Conservation (phyloP, 208 protist species). For the Sergeia podlipaevii region DNA sequence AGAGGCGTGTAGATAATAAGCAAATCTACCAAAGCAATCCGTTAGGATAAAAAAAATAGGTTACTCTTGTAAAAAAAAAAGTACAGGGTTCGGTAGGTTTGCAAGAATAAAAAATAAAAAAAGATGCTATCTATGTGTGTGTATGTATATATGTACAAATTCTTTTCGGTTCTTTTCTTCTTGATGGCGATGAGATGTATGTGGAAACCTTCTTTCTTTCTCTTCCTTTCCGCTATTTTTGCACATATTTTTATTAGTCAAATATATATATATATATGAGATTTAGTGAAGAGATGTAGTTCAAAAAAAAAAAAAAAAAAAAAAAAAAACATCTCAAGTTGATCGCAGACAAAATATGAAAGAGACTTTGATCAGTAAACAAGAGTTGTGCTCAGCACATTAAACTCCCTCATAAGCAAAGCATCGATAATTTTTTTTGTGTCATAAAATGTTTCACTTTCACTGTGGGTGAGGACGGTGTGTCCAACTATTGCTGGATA, state of each 20-base stretch:
- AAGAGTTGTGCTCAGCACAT: not conserved
- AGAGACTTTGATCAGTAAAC: not conserved
- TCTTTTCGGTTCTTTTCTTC: conserved; percentile 2
- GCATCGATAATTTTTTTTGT: too few relatives aligned
- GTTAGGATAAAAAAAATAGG: too few relatives aligned
- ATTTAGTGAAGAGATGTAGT: not conserved
- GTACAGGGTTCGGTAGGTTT: too few relatives aligned
- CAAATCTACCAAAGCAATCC: too few relatives aligned
- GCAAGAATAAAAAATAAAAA: conserved; percentile 8
- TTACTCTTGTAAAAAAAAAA: conserved; percentile 9
- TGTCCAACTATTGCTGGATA: not conserved
- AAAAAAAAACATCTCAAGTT: not conserved
- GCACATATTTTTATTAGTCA: not conserved
- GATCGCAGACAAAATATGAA: not conserved
- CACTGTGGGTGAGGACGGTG: too few relatives aligned
- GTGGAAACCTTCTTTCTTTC: too few relatives aligned
- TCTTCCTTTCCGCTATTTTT: too few relatives aligned
- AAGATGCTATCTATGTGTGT: conserved; percentile 4
- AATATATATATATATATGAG: conserved; percentile 1
- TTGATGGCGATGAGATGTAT: not conserved
- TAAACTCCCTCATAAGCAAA: too few relatives aligned
- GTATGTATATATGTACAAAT: not conserved
- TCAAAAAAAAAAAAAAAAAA: conserved; percentile 11
- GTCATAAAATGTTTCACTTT: too few relatives aligned
- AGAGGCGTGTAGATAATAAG: too few relatives aligned